Conservation (phyloP, 2,329 filamentous ascomycete species). For the Setomelanomma holmii region DNA sequence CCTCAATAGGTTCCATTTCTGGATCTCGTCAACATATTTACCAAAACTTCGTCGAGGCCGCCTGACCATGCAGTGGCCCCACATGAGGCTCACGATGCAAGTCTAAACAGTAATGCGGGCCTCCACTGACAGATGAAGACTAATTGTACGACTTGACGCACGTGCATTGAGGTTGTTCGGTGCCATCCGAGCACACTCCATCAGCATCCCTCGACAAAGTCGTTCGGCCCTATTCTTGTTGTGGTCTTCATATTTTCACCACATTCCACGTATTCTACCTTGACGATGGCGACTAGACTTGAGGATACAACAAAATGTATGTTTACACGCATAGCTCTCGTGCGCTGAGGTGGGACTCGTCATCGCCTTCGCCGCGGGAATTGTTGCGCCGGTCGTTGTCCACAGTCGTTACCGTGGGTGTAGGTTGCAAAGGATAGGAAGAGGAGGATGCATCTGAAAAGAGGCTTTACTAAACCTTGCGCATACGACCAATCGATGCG, state of each 20-base stretch:
- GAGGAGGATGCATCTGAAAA: slow-evolving; percentile 22
- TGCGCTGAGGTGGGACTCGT: slow-evolving; percentile 17
- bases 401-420: slow-evolving; percentile 1
- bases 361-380: slow-evolving; percentile 20
- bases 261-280: slow-evolving; percentile 46
- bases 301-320: slow-evolving; percentile 39
- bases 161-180: not conserved
- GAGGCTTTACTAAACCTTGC: not conserved
- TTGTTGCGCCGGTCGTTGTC: slow-evolving; percentile 27
- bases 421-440: slow-evolving; percentile 9
- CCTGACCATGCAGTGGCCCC: no score
- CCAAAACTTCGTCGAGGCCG: no score
- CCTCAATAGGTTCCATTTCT: no score
- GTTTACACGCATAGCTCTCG: slow-evolving; percentile 30
- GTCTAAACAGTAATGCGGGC: no score
- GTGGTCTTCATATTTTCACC: slow-evolving; percentile 36
- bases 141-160: not conserved
- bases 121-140: not conserved
- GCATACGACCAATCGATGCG: not conserved
- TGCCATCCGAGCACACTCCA: slow-evolving; percentile 30
- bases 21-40: no score
- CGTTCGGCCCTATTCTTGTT: slow-evolving; percentile 21
- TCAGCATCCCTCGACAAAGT: slow-evolving; percentile 32
- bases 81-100: no score
- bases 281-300: slow-evolving; percentile 43